Evolutionary conservation across 2,329 filamentous ascomycete species (phyloP), one percentile per base, ranked within the genome.

Genomic region (Arthrobotrys sinensis): DNA sequence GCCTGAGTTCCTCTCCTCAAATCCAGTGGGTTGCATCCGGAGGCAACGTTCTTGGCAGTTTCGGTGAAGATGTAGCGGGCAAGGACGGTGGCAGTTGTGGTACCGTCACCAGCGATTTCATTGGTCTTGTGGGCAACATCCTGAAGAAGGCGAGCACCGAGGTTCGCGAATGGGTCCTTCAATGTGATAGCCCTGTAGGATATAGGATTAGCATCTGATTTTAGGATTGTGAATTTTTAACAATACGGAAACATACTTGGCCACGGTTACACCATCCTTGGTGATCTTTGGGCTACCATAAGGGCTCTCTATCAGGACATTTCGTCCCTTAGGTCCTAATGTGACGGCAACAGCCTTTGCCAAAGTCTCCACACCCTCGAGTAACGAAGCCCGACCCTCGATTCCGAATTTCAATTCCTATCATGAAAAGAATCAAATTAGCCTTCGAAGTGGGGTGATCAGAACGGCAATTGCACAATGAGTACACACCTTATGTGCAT

Each of bases 81-180:
- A 82, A 99, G 93, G 82, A 98, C 96, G 80, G 96, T 99, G 81
- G 96, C 96, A 81, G 94, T 97, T 81, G 96, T 99, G 83, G 96
- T 99, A 87, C 96, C 96, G 86, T 99, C 96, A 91, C 96, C 96
- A 82, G 96, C 96, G 82, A 94, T 91, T 88, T 99, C 96, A 89
- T 99, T 99, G 85, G 96, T 99, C 91, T 99, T 99, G 84, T 93
- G 96, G 83, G 96, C 96, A 82, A 99, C 96, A 86, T 99, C 96
- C 87, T 98, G 94, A 82, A 99, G 90, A 82, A 99, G 91, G 84
- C 93, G 92, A 83, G 96, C 96, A 85, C 96, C 96, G 82, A 99
- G 93, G 89, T 99, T 99, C 88, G 99, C 96, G 86, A 97, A 99
- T 88, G 98, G 98, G 89, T 99, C 96, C 89, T 99, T 91, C 81